These are phyloP conservation scores for Flaveria linearis DNA, from an alignment of 129 eudicot genomes.

Conservation along the genomic window DNA sequence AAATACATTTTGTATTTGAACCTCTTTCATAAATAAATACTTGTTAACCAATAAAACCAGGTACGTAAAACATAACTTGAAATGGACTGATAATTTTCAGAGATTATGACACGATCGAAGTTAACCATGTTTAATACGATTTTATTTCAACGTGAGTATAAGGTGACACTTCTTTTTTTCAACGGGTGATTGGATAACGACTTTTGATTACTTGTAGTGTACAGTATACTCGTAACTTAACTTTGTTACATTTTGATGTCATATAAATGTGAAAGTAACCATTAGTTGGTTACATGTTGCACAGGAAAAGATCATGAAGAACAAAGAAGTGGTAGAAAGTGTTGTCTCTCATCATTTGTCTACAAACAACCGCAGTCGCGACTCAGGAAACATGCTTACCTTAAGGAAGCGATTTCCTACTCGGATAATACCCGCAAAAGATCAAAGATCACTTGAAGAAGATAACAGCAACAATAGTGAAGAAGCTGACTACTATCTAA, in stretches of 20 bases:
- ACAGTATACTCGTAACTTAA: background rate
- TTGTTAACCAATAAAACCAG: no score
- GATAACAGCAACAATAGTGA: conserved; percentile 23
- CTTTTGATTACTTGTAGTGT: background rate
- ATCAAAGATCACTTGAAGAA: conserved; percentile 41
- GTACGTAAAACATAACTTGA: no score
- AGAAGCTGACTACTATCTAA: conserved; percentile 35
- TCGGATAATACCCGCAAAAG: conserved; percentile 26
- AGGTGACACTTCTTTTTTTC: no score
- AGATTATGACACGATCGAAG: no score
- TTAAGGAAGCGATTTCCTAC: conserved; percentile 51
- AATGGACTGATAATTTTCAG: no score
- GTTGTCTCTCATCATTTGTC: conserved; percentile 35
- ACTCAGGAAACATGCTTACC: conserved; percentile 42
- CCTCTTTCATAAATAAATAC: no score
- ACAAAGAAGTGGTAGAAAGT: conserved; percentile 39
- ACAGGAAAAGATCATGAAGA: conserved; percentile 53
- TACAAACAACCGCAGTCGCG: conserved; percentile 28
- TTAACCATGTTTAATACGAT: no score
- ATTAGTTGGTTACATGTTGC: conserved; percentile 10
- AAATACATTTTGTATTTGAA: no score
- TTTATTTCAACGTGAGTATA: no score
- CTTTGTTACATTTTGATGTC: conserved; percentile 10
- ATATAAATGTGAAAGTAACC: conserved; percentile 22
- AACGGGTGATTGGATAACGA: background rate